phyloP scores from a whole-genome alignment of 2,329 filamentous ascomycete species.

The Arthrinium puccinioides region DNA sequence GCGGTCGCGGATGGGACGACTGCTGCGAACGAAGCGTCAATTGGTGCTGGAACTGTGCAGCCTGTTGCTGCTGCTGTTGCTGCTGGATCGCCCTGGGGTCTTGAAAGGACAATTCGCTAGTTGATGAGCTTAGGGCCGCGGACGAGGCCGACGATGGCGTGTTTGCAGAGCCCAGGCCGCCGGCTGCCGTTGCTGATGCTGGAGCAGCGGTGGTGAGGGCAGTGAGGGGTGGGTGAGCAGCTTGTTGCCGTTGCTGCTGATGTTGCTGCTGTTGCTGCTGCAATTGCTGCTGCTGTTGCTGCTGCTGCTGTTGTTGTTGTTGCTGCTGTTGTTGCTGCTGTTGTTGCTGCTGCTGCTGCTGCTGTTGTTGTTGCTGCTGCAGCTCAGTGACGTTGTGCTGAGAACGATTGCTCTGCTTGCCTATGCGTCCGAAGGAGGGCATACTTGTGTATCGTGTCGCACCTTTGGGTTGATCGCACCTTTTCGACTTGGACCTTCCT shows the following conservation, averaged over 20 bases:
- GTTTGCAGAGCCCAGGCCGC: conserved; percentile 11
- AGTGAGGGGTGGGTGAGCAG: no score
- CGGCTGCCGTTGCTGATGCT: conserved; percentile 11
- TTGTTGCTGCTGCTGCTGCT: conserved; percentile 17
- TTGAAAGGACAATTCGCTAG: conserved; percentile 34
- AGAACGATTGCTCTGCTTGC: conserved; percentile 40
- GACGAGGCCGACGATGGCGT: conserved; percentile 40
- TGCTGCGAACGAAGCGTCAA: no score
- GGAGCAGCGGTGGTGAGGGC: no score
- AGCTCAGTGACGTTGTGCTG: conserved; percentile 46
- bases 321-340: conserved; percentile 12
- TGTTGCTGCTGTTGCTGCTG: no score
- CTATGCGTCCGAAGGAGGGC: conserved; percentile 9
- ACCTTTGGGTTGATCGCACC: conserved; percentile 1
- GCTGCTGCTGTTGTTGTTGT: conserved; percentile 9
- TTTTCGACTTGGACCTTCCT: conserved; percentile 1
- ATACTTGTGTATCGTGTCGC: conserved; percentile 6
- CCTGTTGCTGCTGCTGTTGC: conserved; percentile 16
- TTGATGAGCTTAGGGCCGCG: conserved; percentile 37
- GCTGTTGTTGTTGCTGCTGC: conserved; percentile 23
- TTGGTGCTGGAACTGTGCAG: background rate
- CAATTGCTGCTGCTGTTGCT: conserved; percentile 22
- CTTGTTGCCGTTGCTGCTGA: no score
- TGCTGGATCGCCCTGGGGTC: conserved; percentile 9
- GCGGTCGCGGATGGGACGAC: conserved; percentile 12